Percentiles rank a stretch among this genome's conserved stretches.
Conservation (phyloP, 495 filamentous ascomycete genomes). For the Staphylotrichum longicolle region DNA sequence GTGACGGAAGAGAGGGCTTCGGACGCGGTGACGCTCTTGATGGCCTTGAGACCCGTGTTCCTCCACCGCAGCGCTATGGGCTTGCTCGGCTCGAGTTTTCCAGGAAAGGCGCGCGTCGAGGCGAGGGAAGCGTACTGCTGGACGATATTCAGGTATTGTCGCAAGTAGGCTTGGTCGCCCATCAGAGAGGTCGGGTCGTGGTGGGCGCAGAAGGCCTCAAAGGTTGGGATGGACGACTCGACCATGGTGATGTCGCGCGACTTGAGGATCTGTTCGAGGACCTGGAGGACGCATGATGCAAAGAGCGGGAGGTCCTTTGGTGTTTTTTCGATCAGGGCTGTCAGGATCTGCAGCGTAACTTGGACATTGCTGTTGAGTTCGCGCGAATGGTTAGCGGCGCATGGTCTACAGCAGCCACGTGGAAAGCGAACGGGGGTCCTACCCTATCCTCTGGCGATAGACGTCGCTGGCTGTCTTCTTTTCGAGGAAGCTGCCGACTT, state of each 20-base stretch:
- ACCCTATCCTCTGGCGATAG: constrained; percentile 76
- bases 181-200: constrained; percentile 75
- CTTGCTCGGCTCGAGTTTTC: constrained; percentile 57
- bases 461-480: constrained; percentile 87
- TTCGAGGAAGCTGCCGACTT: constrained; percentile 87
- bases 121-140: constrained; percentile 75
- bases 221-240: constrained; percentile 79
- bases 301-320: constrained; percentile 87
- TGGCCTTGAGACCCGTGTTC: constrained; percentile 73
- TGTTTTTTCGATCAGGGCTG: constrained; percentile 84
- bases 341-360: constrained; percentile 84
- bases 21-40: constrained; percentile 72
- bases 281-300: constrained; percentile 72
- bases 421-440: constrained; percentile 33
- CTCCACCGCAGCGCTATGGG: constrained; percentile 81
- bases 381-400: background rate
- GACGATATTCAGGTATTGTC: constrained; percentile 78
- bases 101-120: constrained; percentile 49
- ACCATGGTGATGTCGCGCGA: constrained; percentile 84
- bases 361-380: constrained; percentile 71
- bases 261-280: constrained; percentile 72
- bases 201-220: constrained; percentile 76
- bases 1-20: constrained; percentile 72
- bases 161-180: constrained; percentile 76
- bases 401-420: background rate